phyloP scores from a whole-genome alignment of 2,329 filamentous ascomycete genomes.

The Colletotrichum tanaceti region DNA sequence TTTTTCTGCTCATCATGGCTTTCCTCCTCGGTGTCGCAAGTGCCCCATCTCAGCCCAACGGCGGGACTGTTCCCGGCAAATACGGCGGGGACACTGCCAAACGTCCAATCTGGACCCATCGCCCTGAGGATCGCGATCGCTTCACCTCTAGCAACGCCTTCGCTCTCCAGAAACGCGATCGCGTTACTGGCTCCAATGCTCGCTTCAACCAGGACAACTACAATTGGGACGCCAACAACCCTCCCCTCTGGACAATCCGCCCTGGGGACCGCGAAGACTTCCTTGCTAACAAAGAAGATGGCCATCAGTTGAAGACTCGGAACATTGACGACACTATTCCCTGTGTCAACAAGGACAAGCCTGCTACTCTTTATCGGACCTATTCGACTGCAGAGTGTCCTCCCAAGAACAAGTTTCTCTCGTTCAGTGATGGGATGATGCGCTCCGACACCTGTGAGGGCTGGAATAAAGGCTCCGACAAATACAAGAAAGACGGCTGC shows the following conservation, averaged over 20 bases:
- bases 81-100: conserved; percentile 6
- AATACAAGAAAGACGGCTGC: background rate
- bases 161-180: no score
- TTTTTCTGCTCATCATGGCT: conserved; percentile 1
- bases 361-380: background rate
- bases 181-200: background rate
- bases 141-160: background rate
- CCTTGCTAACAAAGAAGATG: background rate
- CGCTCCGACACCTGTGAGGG: background rate
- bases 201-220: background rate
- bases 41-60: background rate
- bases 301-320: background rate
- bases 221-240: background rate
- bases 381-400: background rate
- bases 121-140: background rate
- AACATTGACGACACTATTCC: background rate
- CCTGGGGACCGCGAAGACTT: background rate
- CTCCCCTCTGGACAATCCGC: conserved; percentile 12
- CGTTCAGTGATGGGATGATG: background rate
- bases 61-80: background rate
- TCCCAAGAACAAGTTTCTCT: background rate
- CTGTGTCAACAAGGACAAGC: background rate
- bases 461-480: background rate
- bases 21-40: conserved; percentile 3
- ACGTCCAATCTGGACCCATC: conserved; percentile 26